phyloP scores from a whole-genome alignment of 768 basidiomycete genomes.

The Leucogyrophana mollusca region DNA sequence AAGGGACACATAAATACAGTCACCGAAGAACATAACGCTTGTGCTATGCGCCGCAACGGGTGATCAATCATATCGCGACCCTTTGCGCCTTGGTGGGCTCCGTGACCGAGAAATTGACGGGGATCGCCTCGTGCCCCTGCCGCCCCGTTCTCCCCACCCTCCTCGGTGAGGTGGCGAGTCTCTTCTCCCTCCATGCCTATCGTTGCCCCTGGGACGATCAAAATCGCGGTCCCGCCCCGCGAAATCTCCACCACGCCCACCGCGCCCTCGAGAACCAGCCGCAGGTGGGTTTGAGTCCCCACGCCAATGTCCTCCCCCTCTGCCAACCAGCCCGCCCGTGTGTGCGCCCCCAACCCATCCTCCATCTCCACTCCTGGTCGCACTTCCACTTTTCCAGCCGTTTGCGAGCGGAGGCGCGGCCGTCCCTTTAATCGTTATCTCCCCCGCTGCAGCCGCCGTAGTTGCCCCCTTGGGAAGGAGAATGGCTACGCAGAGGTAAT shows the following conservation, averaged over 20 bases:
- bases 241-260: conserved; percentile 35
- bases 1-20: no score
- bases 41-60: no score
- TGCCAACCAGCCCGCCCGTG: conserved; percentile 34
- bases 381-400: conserved; percentile 34
- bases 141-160: conserved; percentile 38
- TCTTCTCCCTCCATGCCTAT: conserved; percentile 46
- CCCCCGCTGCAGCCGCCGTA: conserved; percentile 44
- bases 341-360: conserved; percentile 47
- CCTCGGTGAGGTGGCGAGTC: conserved; percentile 49
- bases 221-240: conserved; percentile 35
- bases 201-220: conserved; percentile 38
- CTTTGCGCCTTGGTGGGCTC: conserved; percentile 40
- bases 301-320: conserved; percentile 74
- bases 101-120: conserved; percentile 37
- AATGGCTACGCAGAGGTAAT: conserved; percentile 75
- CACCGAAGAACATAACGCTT: no score
- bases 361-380: conserved; percentile 40
- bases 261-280: conserved; percentile 41
- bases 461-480: conserved; percentile 64
- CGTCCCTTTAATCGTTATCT: conserved; percentile 51
- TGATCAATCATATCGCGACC: conserved; percentile 30
- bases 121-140: conserved; percentile 40
- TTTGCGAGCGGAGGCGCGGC: conserved; percentile 34
- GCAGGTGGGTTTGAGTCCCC: conserved; percentile 59